Conservation (phyloP, 2,329 filamentous ascomycete genomes). For the Verticillium longisporum region DNA sequence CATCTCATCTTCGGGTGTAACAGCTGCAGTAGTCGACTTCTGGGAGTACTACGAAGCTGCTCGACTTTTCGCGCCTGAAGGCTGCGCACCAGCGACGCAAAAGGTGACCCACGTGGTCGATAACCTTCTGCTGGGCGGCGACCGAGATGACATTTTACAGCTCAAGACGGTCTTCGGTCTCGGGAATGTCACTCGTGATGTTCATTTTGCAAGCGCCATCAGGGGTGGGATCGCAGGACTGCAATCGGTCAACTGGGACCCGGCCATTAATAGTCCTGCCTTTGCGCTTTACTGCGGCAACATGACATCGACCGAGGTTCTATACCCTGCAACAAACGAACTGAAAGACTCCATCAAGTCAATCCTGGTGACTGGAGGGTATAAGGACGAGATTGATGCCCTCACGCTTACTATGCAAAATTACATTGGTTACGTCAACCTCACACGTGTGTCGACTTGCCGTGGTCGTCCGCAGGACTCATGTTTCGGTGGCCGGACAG, state of each 20-base stretch:
- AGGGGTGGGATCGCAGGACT: conserved; percentile 32
- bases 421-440: conserved; percentile 39
- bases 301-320: conserved; percentile 30
- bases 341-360: conserved; percentile 26
- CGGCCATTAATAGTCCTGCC: conserved; percentile 27
- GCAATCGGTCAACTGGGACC: conserved; percentile 49
- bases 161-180: conserved; percentile 41
- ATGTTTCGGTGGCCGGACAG: conserved; percentile 21
- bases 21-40: conserved; percentile 70
- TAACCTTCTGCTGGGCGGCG: conserved; percentile 37
- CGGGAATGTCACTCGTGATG: conserved; percentile 33
- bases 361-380: conserved; percentile 32
- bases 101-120: conserved; percentile 46
- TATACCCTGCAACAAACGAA: conserved; percentile 33
- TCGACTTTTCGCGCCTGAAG: conserved; percentile 40
- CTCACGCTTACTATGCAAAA: conserved; percentile 40
- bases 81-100: conserved; percentile 60
- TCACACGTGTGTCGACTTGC: conserved; percentile 17
- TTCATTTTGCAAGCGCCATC: conserved; percentile 41
- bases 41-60: conserved; percentile 55
- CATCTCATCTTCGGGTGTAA: conserved; percentile 76
- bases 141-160: conserved; percentile 28
- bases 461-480: conserved; percentile 21
- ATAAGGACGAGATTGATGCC: conserved; percentile 25
- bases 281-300: conserved; percentile 43